Evolutionary conservation across 2,329 filamentous ascomycete species (phyloP), one percentile per base, ranked within the genome.

Genomic region (Penicillium crustosum): DNA sequence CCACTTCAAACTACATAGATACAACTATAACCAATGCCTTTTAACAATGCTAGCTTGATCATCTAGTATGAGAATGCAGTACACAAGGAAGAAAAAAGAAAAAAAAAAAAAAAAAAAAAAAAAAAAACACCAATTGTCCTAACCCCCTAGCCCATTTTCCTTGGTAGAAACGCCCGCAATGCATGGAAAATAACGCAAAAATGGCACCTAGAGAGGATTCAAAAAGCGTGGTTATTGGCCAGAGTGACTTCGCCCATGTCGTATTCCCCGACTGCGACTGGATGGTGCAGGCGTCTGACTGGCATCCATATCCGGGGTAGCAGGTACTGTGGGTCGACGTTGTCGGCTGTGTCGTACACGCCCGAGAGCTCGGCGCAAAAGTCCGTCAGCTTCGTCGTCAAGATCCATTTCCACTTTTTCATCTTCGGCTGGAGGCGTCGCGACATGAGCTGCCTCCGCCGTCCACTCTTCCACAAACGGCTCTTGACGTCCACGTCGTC

Each of bases 351-450:
- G 68, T 15, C 67, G 66, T 13, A 73, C 66, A 21, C 68, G 72
- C n/a, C 66, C 66, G 31, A 79, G 66, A 1, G 77, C 77, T 6
- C 73, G 70, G 21, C 72, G 67, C 2, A 80, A 61, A 6, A 80
- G 64, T 6, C 71, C 73, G 51, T 78, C 74, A 1, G 77, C 78
- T 58, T 78, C 75, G 7, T 72, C 68, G 60, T 80, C 78, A 12
- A 80, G 63, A 47, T 76, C 75, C 71, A 75, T 76, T 49, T 75
- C 73, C 3, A 75, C 68, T 13, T 65, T 66, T n/a, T 75, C 71
- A 31, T 72, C 71, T n/a, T 70, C 39, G 9, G 68, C 66, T 23
- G 62, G 55, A 4, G 52, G 61, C 1, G 68, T 63, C 7, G 70
- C 66, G 13, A 64, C 62, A 29, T 74, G 68, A 12, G 72, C 58